These are phyloP conservation scores for Tripterygium wilfordii DNA, from an alignment of 177 flowering plant species.

Conservation along the genomic window DNA sequence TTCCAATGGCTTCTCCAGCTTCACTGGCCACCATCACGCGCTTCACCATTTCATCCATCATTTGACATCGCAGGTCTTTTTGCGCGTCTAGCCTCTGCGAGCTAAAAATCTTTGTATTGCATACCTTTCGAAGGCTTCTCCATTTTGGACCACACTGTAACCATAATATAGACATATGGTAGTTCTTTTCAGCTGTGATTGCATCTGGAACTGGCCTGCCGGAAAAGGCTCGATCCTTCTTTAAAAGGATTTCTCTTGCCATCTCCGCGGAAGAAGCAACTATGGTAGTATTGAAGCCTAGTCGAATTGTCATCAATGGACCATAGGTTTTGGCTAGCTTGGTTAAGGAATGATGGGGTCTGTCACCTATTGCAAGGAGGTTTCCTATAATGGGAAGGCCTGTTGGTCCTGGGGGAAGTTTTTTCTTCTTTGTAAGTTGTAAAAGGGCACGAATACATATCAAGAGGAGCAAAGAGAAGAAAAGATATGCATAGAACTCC, in stretches of 20 bases:
- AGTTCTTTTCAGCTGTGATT: not conserved
- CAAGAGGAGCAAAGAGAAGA: too few relatives aligned
- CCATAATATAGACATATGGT: constrained; percentile 5
- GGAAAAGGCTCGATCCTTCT: constrained; percentile 15
- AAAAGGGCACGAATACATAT: not conserved
- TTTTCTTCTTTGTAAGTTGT: not conserved
- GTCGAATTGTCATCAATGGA: constrained; percentile 17
- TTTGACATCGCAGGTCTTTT: constrained; percentile 16
- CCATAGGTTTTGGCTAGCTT: constrained; percentile 14
- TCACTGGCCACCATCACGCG: too few relatives aligned
- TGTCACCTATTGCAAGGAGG: constrained; percentile 12
- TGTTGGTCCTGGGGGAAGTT: constrained; percentile 10
- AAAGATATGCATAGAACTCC: too few relatives aligned
- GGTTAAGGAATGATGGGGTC: constrained; percentile 14
- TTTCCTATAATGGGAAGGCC: constrained; percentile 15
- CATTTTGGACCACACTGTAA: constrained; percentile 7
- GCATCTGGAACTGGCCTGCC: constrained; percentile 11
- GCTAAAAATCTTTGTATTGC: constrained; percentile 19
- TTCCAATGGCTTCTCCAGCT: too few relatives aligned
- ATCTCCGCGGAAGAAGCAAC: constrained; percentile 13
- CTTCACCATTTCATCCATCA: too few relatives aligned
- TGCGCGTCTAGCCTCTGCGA: constrained; percentile 16
- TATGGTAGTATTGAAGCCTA: constrained; percentile 10
- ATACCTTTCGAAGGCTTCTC: constrained; percentile 21
- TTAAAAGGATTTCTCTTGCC: constrained; percentile 18